These are phyloP conservation scores for Pueraria montana DNA, from an alignment of 306 rosid species.

Conservation along the genomic window DNA sequence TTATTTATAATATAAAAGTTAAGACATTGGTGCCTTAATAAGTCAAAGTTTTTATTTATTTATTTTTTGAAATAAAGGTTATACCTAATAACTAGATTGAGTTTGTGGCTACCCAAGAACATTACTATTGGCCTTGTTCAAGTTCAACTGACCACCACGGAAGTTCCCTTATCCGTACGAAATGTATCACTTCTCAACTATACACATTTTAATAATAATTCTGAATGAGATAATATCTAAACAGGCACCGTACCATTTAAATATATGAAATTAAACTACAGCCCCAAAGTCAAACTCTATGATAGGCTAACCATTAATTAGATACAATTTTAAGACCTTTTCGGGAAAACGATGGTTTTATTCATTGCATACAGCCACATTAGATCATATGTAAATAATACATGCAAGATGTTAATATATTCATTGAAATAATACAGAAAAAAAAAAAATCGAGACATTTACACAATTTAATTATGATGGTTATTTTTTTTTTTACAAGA, in stretches of 20 bases:
- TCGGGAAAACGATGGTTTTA: conserved; percentile 19
- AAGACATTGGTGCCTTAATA: background rate
- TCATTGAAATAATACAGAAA: background rate
- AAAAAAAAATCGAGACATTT: background rate
- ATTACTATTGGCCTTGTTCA: background rate
- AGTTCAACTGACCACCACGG: background rate
- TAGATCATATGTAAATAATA: background rate
- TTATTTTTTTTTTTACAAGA: no score
- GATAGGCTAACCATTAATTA: background rate
- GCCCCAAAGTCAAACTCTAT: conserved; percentile 15
- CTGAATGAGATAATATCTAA: background rate
- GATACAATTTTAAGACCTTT: background rate
- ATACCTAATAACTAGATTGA: background rate
- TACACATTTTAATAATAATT: background rate
- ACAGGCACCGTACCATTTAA: background rate
- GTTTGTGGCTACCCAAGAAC: background rate
- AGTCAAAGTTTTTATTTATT: background rate
- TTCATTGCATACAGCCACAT: background rate
- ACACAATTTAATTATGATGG: no score
- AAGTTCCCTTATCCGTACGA: conserved; percentile 1
- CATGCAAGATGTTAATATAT: background rate
- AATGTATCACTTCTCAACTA: background rate
- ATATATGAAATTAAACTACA: background rate
- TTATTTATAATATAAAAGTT: background rate
- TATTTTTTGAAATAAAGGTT: background rate